Percentiles rank a stretch among this genome's conserved stretches.
Evolutionary conservation across 2,329 filamentous ascomycete genomes (phyloP).

Genomic region (Trichoderma pleuroti): DNA sequence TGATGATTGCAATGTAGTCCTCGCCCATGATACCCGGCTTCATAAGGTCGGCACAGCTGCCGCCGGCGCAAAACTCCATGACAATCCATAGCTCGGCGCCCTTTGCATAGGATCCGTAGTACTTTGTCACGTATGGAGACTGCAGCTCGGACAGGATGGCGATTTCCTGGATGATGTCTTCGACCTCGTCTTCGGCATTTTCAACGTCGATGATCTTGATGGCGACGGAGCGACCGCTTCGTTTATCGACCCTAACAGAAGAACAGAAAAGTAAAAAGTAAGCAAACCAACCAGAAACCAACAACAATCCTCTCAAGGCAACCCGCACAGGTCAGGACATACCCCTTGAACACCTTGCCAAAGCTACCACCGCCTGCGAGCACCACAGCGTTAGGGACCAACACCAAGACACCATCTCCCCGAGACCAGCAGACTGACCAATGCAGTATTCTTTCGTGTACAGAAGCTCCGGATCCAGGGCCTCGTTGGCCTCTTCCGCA

Average conservation of each 20-base stretch:
- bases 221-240: constrained; percentile 87
- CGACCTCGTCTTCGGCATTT: constrained; percentile 97
- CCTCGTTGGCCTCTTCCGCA: constrained; percentile 47
- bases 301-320: background rate
- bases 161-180: constrained; percentile 99
- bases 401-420: background rate
- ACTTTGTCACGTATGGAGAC: constrained; percentile 95
- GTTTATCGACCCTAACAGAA: constrained; percentile 72
- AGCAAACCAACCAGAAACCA: background rate
- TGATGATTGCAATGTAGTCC: constrained; percentile 95
- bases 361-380: constrained; percentile 85
- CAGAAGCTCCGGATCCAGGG: constrained; percentile 76
- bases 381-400: constrained; percentile 21
- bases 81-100: constrained; percentile 98
- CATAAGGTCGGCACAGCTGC: constrained; percentile 93
- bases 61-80: constrained; percentile 98
- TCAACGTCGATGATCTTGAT: constrained; percentile 99
- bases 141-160: constrained; percentile 94
- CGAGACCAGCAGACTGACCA: constrained; percentile 48
- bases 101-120: constrained; percentile 95
- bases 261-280: constrained; percentile 9
- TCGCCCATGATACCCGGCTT: constrained; percentile 88
- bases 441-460: constrained; percentile 94
- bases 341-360: constrained; percentile 98
- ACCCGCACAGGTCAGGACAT: background rate